Percentiles rank a stretch among this genome's conserved stretches.
phyloP scores from a whole-genome alignment of 306 rosid genomes.

The Trichosanthes truncata region DNA sequence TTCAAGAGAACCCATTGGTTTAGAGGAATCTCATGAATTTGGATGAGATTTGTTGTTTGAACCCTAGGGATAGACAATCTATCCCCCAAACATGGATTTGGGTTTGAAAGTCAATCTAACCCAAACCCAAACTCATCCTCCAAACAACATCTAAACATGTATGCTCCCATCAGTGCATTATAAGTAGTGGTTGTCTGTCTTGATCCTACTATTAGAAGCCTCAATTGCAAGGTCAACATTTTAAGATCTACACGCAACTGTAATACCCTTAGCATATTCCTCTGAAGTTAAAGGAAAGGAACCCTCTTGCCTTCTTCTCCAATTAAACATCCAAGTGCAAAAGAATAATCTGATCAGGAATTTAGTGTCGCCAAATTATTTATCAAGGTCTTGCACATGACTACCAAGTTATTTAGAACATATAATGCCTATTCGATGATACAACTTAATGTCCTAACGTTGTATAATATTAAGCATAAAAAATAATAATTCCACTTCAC shows the following conservation, averaged over 20 bases:
- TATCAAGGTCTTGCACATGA: not conserved
- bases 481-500: not conserved
- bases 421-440: not conserved
- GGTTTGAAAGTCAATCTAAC: no score
- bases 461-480: not conserved
- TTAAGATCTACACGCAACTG: constrained; percentile 42
- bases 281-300: constrained; percentile 18
- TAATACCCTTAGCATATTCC: constrained; percentile 62
- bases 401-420: not conserved
- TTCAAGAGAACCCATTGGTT: no score
- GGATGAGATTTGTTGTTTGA: no score
- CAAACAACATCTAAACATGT: no score
- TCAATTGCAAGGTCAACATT: constrained; percentile 46
- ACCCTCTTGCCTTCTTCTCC: constrained; percentile 38
- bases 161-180: constrained; percentile 71
- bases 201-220: constrained; percentile 38
- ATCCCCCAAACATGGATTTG: no score
- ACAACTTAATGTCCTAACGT: not conserved
- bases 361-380: not conserved
- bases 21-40: no score
- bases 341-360: not conserved
- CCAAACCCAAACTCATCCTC: no score
- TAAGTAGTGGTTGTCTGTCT: constrained; percentile 43
- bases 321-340: constrained; percentile 45
- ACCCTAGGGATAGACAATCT: no score